These are phyloP conservation scores for Heimioporus retisporus DNA, from an alignment of 1,284 basidiomycete species.

Conservation along the genomic window DNA sequence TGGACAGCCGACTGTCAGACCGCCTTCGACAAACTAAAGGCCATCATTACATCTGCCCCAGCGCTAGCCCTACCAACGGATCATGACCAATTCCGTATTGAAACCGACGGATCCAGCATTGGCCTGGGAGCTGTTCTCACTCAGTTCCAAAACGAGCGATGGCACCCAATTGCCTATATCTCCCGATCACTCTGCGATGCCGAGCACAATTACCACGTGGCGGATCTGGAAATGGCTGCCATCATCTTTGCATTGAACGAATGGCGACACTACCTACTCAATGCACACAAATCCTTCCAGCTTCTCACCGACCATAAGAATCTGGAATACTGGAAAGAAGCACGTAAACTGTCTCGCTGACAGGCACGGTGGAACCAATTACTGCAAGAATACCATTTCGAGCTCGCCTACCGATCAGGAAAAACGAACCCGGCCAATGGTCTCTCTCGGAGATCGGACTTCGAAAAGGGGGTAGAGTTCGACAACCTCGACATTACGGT, in stretches of 20 bases:
- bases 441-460: too few species aligned
- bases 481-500: too few species aligned
- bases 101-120: too few species aligned
- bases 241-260: background rate
- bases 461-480: too few species aligned
- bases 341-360: background rate
- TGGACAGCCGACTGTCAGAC: too few species aligned
- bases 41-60: background rate
- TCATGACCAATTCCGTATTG: background rate
- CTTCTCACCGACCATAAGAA: background rate
- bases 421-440: too few species aligned
- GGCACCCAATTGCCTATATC: background rate
- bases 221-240: background rate
- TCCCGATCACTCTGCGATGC: background rate
- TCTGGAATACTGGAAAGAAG: background rate
- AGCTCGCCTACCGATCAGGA: too few species aligned
- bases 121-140: too few species aligned
- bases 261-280: background rate
- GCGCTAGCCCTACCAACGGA: background rate
- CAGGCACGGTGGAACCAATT: too few species aligned
- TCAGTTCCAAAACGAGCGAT: too few species aligned
- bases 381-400: too few species aligned
- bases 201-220: background rate
- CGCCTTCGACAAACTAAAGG: too few species aligned
- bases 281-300: background rate